phyloP scores from a whole-genome alignment of 805 yeast genomes.

The Wickerhamomyces ciferrii region DNA sequence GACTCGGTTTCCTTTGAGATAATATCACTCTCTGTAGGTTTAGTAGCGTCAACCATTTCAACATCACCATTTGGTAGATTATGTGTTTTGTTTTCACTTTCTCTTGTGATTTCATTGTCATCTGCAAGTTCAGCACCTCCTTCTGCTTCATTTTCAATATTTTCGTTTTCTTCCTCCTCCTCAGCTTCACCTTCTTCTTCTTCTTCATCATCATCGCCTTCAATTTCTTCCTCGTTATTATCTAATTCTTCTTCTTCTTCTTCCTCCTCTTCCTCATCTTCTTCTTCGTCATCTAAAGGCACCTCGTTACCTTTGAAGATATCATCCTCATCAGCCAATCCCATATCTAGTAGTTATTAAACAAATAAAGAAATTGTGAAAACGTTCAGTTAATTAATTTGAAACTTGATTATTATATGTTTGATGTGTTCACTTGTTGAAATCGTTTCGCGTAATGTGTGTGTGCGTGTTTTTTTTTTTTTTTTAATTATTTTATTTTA shows the following conservation, averaged over 20 bases:
- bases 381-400: too few species aligned
- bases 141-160: constrained; percentile 23
- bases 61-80: constrained; percentile 15
- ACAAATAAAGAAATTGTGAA: neutral
- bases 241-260: constrained; percentile 19
- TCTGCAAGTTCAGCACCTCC: constrained; percentile 14
- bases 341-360: neutral
- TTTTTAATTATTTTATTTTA: too few species aligned
- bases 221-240: constrained; percentile 10
- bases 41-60: constrained; percentile 16
- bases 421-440: too few species aligned
- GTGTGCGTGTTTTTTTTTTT: too few species aligned
- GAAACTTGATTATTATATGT: too few species aligned
- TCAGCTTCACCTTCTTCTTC: constrained; percentile 21
- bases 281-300: constrained; percentile 20
- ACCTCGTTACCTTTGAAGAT: constrained; percentile 18
- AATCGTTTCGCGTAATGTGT: too few species aligned
- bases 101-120: constrained; percentile 3
- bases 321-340: constrained; percentile 14
- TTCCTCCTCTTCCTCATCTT: constrained; percentile 17
- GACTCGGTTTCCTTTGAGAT: constrained; percentile 3
- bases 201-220: constrained; percentile 11
- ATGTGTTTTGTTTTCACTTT: constrained; percentile 9
- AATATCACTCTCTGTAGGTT: constrained; percentile 1
- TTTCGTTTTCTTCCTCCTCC: constrained; percentile 23